Evolutionary conservation across 106 monocot species (phyloP).

Genomic region (Dioscorea alata): DNA sequence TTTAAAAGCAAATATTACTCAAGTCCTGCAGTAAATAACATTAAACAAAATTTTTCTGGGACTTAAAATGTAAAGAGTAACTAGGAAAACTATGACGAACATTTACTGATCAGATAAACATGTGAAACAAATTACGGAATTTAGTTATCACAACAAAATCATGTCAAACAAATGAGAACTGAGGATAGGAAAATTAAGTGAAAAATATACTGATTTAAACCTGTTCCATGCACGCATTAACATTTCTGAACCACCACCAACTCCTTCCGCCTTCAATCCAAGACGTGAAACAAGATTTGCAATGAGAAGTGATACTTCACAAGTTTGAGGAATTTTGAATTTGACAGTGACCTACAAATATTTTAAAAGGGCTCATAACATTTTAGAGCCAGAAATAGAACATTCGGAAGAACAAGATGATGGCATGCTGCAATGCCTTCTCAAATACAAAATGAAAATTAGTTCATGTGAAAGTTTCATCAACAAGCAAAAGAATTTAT

Average conservation of each 20-base stretch:
- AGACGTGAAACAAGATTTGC: slow-evolving; percentile 47
- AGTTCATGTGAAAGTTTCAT: neutral
- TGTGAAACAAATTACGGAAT: too few relatives aligned
- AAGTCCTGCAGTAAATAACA: too few relatives aligned
- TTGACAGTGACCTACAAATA: slow-evolving; percentile 37
- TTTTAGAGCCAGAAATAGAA: neutral
- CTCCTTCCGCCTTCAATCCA: slow-evolving; percentile 34
- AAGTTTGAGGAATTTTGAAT: slow-evolving; percentile 49
- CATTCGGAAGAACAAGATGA: neutral
- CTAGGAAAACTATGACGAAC: too few relatives aligned
- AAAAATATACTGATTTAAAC: slow-evolving; percentile 11
- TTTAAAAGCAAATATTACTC: too few relatives aligned
- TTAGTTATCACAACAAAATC: too few relatives aligned
- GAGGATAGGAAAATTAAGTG: neutral
- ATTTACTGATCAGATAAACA: too few relatives aligned
- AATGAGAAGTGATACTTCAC: slow-evolving; percentile 45
- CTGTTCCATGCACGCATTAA: slow-evolving; percentile 60
- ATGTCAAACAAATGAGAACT: neutral
- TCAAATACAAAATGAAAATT: neutral
- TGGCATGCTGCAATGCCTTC: neutral
- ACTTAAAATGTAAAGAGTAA: too few relatives aligned
- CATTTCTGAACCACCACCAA: slow-evolving; percentile 58
- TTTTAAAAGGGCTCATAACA: neutral
- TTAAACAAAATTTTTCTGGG: too few relatives aligned
- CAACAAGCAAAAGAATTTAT: too few relatives aligned